A percentile compares a stretch with the other conserved stretches of the same genome.
Conservation (phyloP, 2,329 filamentous ascomycete genomes). For the Cladosporium sp. region DNA sequence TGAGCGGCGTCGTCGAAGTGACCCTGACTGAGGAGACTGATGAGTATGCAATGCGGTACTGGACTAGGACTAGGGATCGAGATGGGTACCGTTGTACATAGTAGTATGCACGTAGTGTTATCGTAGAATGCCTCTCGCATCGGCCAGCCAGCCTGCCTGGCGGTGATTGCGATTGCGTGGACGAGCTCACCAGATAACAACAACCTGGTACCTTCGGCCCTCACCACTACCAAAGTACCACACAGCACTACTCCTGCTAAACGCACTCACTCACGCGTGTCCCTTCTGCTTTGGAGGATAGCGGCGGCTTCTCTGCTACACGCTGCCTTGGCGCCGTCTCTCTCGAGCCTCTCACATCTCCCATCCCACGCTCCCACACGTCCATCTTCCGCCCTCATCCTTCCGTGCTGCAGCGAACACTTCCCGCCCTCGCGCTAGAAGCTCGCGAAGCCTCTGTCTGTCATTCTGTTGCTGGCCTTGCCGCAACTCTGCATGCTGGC, state of each 20-base stretch:
- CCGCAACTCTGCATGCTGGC: background rate
- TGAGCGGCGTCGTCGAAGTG: background rate
- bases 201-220: background rate
- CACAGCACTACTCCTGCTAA: background rate
- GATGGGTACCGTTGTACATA: background rate
- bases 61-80: background rate
- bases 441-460: background rate
- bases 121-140: background rate
- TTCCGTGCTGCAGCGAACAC: conserved; percentile 19
- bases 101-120: background rate
- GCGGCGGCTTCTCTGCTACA: background rate
- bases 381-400: background rate
- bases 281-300: conserved; percentile 6
- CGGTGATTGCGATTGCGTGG: background rate
- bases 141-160: background rate
- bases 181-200: background rate
- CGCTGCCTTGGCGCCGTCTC: background rate
- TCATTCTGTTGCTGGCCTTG: background rate
- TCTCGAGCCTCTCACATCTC: background rate
- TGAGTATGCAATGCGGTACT: background rate
- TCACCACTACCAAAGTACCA: background rate
- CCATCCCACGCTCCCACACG: background rate
- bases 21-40: background rate
- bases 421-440: conserved; percentile 13
- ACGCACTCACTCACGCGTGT: background rate